Base-by-base conservation (phyloP, 176 grass and related monocot species). In the Tuctoria greenei region DNA sequence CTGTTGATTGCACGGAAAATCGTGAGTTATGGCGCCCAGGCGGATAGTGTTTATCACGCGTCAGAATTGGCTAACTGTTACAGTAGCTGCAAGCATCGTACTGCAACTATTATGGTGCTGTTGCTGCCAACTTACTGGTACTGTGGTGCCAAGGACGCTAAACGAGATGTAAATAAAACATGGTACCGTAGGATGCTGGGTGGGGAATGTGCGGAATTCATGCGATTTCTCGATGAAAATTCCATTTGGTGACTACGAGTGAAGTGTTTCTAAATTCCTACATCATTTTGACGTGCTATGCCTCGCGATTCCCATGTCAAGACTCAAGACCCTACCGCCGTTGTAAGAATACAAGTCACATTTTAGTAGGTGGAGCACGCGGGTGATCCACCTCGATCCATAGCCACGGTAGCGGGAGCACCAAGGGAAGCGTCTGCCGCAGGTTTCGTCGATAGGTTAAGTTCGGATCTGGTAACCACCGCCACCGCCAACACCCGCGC, bases 401-500 rank as follows among this genome's bases (percentile, higher is more conserved):
- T 3, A 3, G 31, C 3, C 31, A 31, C n/a, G 54, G 54, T 57
- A 24, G 54, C 61, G 34, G 31, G 31, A 10, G 35, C 61, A 64
- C 16, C 16, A 64, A 38, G 31, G 34, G 38, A 62, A 10, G 13
- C 54, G n/a, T 12, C 7, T 15, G 47, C 31, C 31, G 31, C 31
- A 3, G 31, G 20, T 8, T 9, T 38, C 24, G 24, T 64, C 40
- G 24, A n/a, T n/a, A n/a, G n/a, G 56, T 51, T 73, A n/a, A 43
- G 54, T 57, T 36, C 2, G 37, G 79, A 74, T 74, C 69, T 59
- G 73, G 51, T 60, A 28, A 77, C 74, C 60, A 36, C 35, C 50
- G 10, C 38, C 21, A 72, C 35, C 35, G 3, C 14, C n/a, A n/a
- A 2, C 6, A 6, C 13, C 0, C 3, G 4, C 47, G 1, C 47